These are phyloP conservation scores for Fusarium avenaceum DNA, from an alignment of 2,329 filamentous ascomycete species.

Conservation along the genomic window DNA sequence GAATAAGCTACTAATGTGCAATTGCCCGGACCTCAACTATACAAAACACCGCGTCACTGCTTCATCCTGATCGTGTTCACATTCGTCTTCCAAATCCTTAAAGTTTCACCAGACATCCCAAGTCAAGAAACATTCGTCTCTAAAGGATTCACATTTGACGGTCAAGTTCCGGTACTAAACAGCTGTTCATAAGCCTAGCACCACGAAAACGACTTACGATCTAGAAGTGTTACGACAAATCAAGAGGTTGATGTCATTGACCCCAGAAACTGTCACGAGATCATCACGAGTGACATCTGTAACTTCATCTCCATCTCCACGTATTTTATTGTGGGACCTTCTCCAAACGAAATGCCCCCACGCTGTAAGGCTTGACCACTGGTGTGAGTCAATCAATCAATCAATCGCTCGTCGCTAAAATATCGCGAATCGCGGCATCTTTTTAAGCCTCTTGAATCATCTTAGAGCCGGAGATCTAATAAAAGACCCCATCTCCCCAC, in stretches of 20 bases:
- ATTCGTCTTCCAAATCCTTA: no score
- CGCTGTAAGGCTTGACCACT: constrained; percentile 38
- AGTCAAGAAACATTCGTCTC: neutral
- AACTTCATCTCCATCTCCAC: constrained; percentile 6
- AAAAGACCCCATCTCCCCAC: constrained; percentile 19
- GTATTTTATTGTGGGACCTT: constrained; percentile 36
- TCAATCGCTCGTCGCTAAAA: constrained; percentile 8
- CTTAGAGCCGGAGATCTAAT: constrained; percentile 32
- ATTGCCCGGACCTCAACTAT: no score
- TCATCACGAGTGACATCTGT: constrained; percentile 28
- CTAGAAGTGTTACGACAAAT: neutral
- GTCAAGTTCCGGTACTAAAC: neutral
- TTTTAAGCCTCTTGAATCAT: constrained; percentile 30
- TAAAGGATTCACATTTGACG: neutral
- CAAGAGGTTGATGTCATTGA: constrained; percentile 4
- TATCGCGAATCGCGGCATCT: constrained; percentile 38
- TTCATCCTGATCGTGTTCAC: neutral
- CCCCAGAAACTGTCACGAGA: constrained; percentile 34
- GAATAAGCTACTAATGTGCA: no score
- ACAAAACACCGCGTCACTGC: no score
- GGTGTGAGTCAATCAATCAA: constrained; percentile 35
- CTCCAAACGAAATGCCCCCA: constrained; percentile 35
- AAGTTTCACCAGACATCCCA: no score
- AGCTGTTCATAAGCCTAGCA: neutral
- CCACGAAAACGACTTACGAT: neutral